These are phyloP conservation scores for Beauveria sp. DNA, from an alignment of 2,329 filamentous ascomycete species.

Conservation along the genomic window DNA sequence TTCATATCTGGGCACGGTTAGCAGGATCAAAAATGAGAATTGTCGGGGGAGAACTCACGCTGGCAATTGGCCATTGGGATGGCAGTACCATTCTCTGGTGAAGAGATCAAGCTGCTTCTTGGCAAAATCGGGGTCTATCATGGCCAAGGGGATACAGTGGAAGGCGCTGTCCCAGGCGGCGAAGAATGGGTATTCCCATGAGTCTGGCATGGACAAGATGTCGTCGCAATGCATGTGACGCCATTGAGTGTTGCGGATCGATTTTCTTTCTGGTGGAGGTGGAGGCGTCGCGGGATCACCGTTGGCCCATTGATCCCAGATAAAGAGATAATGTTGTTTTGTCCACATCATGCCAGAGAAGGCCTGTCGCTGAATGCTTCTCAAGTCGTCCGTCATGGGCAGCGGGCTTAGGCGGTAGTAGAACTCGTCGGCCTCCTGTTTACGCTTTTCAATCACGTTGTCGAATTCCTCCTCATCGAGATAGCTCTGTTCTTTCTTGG, in stretches of 20 bases:
- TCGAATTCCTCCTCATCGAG: constrained; percentile 92
- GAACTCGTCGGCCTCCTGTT: constrained; percentile 91
- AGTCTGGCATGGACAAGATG: constrained; percentile 94
- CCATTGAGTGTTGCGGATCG: constrained; percentile 82
- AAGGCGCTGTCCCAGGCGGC: constrained; percentile 96
- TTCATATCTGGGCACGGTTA: constrained; percentile 50
- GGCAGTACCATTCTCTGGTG: constrained; percentile 97
- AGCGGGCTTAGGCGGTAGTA: constrained; percentile 89
- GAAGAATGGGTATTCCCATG: constrained; percentile 98
- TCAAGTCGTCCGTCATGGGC: constrained; percentile 86
- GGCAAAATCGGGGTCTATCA: constrained; percentile 96
- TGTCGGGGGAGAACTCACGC: constrained; percentile 49
- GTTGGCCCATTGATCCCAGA: constrained; percentile 97
- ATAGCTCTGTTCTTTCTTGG: constrained; percentile 65
- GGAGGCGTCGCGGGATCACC: constrained; percentile 84
- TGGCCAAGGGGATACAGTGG: constrained; percentile 89
- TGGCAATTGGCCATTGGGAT: constrained; percentile 90
- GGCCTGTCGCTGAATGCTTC: constrained; percentile 91
- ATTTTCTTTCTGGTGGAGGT: constrained; percentile 71
- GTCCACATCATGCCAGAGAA: constrained; percentile 98
- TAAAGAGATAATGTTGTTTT: constrained; percentile 93
- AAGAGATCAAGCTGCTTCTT: constrained; percentile 97
- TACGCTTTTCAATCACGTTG: constrained; percentile 77
- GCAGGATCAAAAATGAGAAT: background rate
- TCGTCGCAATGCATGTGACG: constrained; percentile 93